phyloP scores from a whole-genome alignment of 2,329 filamentous ascomycete genomes.

The Pestalotiopsis fici region DNA sequence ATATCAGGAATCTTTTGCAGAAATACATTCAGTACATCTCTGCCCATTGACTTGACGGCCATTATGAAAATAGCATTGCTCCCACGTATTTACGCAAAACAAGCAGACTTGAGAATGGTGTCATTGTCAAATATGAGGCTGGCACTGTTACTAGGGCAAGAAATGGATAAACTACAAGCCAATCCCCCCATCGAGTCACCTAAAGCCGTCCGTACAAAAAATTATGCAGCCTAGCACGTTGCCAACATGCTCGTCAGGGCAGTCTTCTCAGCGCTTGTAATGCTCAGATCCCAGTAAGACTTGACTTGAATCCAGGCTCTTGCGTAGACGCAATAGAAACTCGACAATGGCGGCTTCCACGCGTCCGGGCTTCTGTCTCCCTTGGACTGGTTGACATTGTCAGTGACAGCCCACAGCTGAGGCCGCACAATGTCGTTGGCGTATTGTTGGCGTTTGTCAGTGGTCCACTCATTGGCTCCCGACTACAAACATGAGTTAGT shows the following conservation, averaged over 20 bases:
- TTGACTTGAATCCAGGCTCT: conserved; percentile 79
- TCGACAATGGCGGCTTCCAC: conserved; percentile 72
- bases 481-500: conserved; percentile 44
- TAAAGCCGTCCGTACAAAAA: too few species aligned
- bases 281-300: conserved; percentile 66
- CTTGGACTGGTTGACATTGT: conserved; percentile 73
- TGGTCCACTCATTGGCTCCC: conserved; percentile 73
- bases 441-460: conserved; percentile 64
- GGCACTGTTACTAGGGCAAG: too few species aligned
- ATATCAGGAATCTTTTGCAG: too few species aligned
- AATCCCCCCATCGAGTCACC: too few species aligned
- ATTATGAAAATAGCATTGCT: too few species aligned
- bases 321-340: conserved; percentile 79
- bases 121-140: too few species aligned
- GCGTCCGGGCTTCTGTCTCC: conserved; percentile 71
- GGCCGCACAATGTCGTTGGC: conserved; percentile 78
- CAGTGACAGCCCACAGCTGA: conserved; percentile 78
- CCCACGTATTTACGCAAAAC: too few species aligned
- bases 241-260: conserved; percentile 66
- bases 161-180: too few species aligned
- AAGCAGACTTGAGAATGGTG: too few species aligned
- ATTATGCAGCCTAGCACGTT: conserved; percentile 54
- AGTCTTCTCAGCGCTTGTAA: conserved; percentile 72
- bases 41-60: too few species aligned
- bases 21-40: too few species aligned